Evolutionary conservation across 768 basidiomycete genomes (phyloP).

Genomic region (Kwoniella botswanensis): DNA sequence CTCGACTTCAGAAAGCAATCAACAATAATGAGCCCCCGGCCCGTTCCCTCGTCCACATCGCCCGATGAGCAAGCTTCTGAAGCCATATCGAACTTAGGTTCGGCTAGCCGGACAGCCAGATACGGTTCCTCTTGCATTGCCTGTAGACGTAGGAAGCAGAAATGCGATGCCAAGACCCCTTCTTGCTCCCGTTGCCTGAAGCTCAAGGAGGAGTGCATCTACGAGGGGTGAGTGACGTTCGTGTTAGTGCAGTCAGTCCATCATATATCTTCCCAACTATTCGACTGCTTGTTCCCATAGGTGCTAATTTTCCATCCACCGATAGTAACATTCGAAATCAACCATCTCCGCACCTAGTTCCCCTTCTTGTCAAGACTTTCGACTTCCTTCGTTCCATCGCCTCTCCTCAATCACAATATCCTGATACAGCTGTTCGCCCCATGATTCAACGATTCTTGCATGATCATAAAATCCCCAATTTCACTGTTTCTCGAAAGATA

Average conservation of each 20-base stretch:
- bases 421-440: constrained; percentile 7
- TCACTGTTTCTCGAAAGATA: constrained; percentile 3
- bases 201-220: constrained; percentile 25
- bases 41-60: neutral
- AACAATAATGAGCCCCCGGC: no score
- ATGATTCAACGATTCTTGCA: constrained; percentile 12
- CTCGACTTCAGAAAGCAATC: no score
- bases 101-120: neutral
- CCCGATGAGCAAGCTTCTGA: neutral
- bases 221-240: constrained; percentile 24
- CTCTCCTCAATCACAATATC: neutral
- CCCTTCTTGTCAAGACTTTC: constrained; percentile 23
- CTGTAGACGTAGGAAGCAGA: constrained; percentile 28
- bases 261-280: no score
- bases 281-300: no score
- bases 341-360: constrained; percentile 16
- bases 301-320: no score
- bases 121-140: constrained; percentile 31
- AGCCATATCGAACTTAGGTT: neutral
- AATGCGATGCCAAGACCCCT: constrained; percentile 26
- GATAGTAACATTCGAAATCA: constrained; percentile 23
- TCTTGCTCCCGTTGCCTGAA: constrained; percentile 20
- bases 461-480: constrained; percentile 12
- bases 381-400: constrained; percentile 18
- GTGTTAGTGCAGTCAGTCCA: no score